Conservation (phyloP, 169 alveolate genomes). For the Perkinsus marinus region DNA sequence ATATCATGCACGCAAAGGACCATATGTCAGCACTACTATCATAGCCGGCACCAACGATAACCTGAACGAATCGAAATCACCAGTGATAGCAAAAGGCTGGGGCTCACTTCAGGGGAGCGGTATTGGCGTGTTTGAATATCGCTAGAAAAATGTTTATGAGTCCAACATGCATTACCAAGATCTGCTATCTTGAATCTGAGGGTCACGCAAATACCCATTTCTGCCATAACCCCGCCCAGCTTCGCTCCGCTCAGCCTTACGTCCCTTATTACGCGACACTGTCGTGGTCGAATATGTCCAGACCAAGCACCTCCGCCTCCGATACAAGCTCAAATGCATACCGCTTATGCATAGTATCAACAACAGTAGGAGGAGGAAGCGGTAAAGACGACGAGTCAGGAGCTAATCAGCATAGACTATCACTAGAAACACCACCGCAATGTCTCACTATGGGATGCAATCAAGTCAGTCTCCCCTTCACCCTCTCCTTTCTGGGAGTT, state of each 20-base stretch:
- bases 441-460: too few relatives aligned
- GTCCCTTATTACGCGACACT: background rate
- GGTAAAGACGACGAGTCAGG: too few relatives aligned
- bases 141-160: conserved; percentile 81
- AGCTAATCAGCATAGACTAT: too few relatives aligned
- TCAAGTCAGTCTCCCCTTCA: too few relatives aligned
- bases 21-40: conserved; percentile 91
- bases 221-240: too few relatives aligned
- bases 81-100: background rate
- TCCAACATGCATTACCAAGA: conserved; percentile 97
- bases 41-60: conserved; percentile 81
- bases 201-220: too few relatives aligned
- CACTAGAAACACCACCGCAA: too few relatives aligned
- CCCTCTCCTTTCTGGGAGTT: too few relatives aligned
- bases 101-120: conserved; percentile 91
- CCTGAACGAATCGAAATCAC: conserved; percentile 2
- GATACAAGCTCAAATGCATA: background rate
- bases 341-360: too few relatives aligned
- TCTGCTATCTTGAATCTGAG: conserved; percentile 76
- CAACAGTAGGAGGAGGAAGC: too few relatives aligned
- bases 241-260: background rate
- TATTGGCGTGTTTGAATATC: conserved; percentile 94
- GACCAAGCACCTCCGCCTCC: background rate
- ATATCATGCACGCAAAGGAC: conserved; percentile 94
- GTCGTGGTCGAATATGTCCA: background rate